These are phyloP conservation scores for Salix arbutifolia DNA, from an alignment of 345 rosid species.

Conservation along the genomic window DNA sequence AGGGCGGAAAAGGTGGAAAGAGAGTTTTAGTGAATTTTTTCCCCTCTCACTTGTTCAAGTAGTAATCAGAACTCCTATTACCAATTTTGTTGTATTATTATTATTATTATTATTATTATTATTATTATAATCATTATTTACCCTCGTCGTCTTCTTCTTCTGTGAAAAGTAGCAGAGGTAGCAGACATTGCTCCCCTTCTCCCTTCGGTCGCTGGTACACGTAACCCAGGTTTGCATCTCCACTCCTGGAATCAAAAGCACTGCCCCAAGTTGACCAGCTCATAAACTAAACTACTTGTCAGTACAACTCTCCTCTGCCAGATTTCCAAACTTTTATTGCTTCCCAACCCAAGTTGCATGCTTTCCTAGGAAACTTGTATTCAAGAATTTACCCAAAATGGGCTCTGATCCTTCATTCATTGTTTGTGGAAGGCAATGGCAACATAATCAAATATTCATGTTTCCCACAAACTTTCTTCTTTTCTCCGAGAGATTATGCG, in stretches of 20 bases:
- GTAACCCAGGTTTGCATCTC: conserved; percentile 7
- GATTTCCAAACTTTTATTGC: not conserved
- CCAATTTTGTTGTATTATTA: not conserved
- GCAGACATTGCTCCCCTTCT: conserved; percentile 1
- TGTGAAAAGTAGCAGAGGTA: not conserved
- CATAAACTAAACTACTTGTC: not conserved
- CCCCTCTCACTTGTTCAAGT: not conserved
- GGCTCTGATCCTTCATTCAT: not conserved
- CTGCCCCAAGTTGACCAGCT: not conserved
- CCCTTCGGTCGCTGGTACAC: conserved; percentile 4
- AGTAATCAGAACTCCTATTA: not conserved
- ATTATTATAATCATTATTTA: not conserved
- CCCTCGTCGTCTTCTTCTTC: not conserved
- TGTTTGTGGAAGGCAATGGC: not conserved
- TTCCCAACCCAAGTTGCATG: not conserved
- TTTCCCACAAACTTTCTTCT: not conserved
- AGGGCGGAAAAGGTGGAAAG: not conserved
- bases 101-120: not conserved
- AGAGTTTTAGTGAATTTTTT: not conserved
- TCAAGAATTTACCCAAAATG: not conserved
- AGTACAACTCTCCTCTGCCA: no score
- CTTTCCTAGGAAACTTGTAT: not conserved
- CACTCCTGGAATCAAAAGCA: no score
- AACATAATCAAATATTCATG: not conserved
- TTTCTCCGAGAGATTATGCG: not conserved